These are phyloP conservation scores for Xylariaceae sp. DNA, from an alignment of 2,329 filamentous ascomycete species.

Conservation along the genomic window DNA sequence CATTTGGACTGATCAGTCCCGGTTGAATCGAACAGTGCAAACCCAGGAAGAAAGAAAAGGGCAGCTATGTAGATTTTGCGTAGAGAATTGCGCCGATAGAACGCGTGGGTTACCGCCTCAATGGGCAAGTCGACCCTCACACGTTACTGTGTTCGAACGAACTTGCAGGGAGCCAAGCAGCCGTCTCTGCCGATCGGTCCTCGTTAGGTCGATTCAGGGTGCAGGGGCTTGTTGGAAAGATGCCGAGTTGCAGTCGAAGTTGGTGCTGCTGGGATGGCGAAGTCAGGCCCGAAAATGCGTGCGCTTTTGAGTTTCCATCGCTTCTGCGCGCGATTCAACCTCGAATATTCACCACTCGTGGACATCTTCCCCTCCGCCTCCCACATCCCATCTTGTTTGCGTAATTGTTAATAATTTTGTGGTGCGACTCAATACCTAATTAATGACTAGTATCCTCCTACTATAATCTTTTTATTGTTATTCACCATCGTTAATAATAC, in stretches of 20 bases:
- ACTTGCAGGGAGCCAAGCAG: conserved; percentile 9
- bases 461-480: conserved; percentile 15
- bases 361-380: too few species aligned
- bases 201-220: not conserved
- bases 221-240: not conserved
- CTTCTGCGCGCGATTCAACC: too few species aligned
- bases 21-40: not conserved
- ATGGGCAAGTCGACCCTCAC: conserved; percentile 17
- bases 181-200: conserved; percentile 1
- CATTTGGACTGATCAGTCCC: conserved; percentile 1
- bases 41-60: not conserved
- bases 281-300: too few species aligned
- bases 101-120: conserved; percentile 11
- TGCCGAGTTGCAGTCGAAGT: too few species aligned
- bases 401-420: too few species aligned
- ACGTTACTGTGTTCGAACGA: conserved; percentile 9
- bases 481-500: too few species aligned
- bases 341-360: too few species aligned
- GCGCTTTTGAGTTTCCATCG: too few species aligned
- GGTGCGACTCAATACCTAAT: conserved; percentile 5
- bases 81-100: not conserved
- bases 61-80: too few species aligned
- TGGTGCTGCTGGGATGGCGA: too few species aligned
- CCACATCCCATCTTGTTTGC: too few species aligned
- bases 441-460: conserved; percentile 10